A percentile compares a stretch with the other conserved stretches of the same genome.
Evolutionary conservation across 176 grass and related monocot genomes (phyloP).

Genomic region (Tuctoria greenei): DNA sequence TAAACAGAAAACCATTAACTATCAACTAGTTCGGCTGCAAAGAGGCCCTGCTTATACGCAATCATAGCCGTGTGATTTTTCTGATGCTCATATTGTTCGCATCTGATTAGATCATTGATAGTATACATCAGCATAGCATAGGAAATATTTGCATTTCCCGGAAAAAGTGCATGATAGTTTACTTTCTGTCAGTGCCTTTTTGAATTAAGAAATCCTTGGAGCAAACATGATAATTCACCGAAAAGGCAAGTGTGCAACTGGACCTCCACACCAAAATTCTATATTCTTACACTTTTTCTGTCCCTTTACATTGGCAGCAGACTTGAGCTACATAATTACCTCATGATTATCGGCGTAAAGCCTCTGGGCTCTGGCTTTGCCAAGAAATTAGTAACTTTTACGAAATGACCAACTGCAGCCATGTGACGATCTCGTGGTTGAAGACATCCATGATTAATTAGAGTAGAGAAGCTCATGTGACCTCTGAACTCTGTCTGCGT

Average conservation of each 20-base stretch:
- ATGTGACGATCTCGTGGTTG: conserved; percentile 34
- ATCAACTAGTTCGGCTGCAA: background rate
- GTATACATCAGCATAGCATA: background rate
- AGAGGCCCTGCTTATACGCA: background rate
- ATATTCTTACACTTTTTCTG: background rate
- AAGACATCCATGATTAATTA: background rate
- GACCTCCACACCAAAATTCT: conserved; percentile 37
- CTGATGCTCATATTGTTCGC: conserved; percentile 9
- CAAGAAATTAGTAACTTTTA: conserved; percentile 39
- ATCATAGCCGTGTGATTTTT: conserved; percentile 31
- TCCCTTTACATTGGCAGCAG: background rate
- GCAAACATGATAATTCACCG: conserved; percentile 10
- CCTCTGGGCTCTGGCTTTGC: conserved; percentile 17
- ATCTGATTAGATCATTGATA: conserved; percentile 19
- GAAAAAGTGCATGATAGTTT: too few species aligned
- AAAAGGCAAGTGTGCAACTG: conserved; percentile 28
- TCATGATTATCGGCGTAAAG: conserved; percentile 37
- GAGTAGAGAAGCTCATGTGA: conserved; percentile 33
- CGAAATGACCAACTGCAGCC: conserved; percentile 25
- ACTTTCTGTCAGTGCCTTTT: background rate
- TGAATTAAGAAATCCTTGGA: conserved; percentile 17
- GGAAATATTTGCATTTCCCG: conserved; percentile 6
- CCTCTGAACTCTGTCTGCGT: background rate
- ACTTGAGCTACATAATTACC: conserved; percentile 18
- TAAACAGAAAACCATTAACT: too few species aligned